A percentile compares a stretch with the other conserved stretches of the same genome.
phyloP scores from a whole-genome alignment of 495 filamentous ascomycete species.

The Penicillium riverlandense region DNA sequence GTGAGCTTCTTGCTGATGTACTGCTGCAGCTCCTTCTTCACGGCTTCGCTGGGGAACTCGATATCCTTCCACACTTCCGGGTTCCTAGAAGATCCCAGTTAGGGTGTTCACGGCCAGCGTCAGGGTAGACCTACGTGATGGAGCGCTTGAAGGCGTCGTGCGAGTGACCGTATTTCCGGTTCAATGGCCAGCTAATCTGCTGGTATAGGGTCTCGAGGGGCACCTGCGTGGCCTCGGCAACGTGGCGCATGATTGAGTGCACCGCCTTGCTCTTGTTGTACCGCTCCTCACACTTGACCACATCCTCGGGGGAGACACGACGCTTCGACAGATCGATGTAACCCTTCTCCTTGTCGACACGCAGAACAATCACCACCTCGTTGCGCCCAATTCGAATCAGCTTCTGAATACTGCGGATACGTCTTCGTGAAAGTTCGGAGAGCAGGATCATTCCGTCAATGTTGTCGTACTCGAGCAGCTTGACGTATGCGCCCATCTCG shows the following conservation, averaged over 20 bases:
- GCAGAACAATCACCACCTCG: constrained; percentile 94
- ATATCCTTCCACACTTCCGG: constrained; percentile 93
- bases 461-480: constrained; percentile 98
- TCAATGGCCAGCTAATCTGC: constrained; percentile 91
- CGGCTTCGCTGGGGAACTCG: constrained; percentile 76
- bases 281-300: constrained; percentile 94
- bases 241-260: constrained; percentile 95
- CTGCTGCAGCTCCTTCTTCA: constrained; percentile 76
- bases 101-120: not conserved
- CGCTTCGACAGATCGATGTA: constrained; percentile 99
- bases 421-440: constrained; percentile 89
- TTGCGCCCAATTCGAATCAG: constrained; percentile 96
- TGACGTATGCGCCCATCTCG: constrained; percentile 99
- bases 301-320: constrained; percentile 93
- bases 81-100: constrained; percentile 50
- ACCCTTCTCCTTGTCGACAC: constrained; percentile 98
- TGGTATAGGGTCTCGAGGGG: constrained; percentile 91
- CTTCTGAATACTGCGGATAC: constrained; percentile 98
- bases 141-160: constrained; percentile 98
- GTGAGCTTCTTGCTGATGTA: constrained; percentile 97
- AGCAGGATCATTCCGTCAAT: constrained; percentile 99
- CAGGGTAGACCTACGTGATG: constrained; percentile 65
- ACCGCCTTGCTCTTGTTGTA: constrained; percentile 99
- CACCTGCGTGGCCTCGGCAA: constrained; percentile 90
- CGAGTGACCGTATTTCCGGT: constrained; percentile 94